Evolutionary conservation across 2,329 filamentous ascomycete species (phyloP), one percentile per base, ranked within the genome.

Genomic region (Achaetomium macrosporum): DNA sequence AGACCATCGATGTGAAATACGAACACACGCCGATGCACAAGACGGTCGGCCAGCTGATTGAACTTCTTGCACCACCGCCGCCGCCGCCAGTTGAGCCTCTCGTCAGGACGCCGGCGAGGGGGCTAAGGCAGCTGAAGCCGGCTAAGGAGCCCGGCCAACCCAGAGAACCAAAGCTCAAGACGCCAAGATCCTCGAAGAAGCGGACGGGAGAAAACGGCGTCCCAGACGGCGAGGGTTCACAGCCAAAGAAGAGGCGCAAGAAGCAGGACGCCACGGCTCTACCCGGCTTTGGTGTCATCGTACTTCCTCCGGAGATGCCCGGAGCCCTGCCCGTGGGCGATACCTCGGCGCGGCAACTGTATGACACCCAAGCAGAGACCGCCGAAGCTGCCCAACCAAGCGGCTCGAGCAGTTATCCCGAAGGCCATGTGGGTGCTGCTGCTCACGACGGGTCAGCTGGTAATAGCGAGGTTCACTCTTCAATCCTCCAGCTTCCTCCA

Each of bases 21-120:
- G 73, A 77, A 31, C 80, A 83, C 59, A 79, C 75, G 0, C 76
- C 74, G 3, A 61, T 82, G n/a, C 80, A 83, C 63, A 76, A 71
- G 60, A 79, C 78, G 0, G 78, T 83, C 5, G 71, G 66, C 1
- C 66, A 82, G 43, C 65, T 81, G 20, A 68, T 73, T 10, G 71
- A 75, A 5, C 66, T 72, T 36, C 74, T 77, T 49, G 70, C 71
- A 29, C 78, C 76, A 5, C 69, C 73, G 13, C 73, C 76, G 6
- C 78, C 76, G 5, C 69, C 73, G 13, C 73, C 76, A 6, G 63
- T 65, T 6, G 63, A 65, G 37, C 65, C 54, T 56, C 61, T 62
- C 56, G 61, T 64, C 8, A 60, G 57, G 63, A 46, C 69, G 57
- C 53, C 63, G 57, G 44, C 55, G 10, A 63, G 52, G 45, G 54